A percentile compares a stretch with the other conserved stretches of the same genome.
Conservation (phyloP, 257 asterid genomes). For the Ligustrum vulgare region DNA sequence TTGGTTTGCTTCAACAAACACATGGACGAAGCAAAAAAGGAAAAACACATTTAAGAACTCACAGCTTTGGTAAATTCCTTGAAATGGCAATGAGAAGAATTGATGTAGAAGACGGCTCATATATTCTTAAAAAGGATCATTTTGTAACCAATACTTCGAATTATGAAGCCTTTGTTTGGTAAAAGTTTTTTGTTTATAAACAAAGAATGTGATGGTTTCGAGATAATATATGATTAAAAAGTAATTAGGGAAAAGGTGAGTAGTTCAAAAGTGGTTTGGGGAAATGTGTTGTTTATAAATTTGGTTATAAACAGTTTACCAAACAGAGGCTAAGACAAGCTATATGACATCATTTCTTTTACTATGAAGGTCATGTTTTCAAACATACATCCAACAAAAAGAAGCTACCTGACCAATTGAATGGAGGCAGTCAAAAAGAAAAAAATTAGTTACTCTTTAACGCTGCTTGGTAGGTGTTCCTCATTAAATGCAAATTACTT, state of each 20-base stretch:
- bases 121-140: background rate
- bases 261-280: no score
- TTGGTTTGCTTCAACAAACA: no score
- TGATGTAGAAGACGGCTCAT: background rate
- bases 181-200: no score
- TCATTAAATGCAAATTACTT: no score
- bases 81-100: background rate
- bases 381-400: background rate
- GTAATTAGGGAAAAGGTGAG: no score
- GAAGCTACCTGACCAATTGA: background rate
- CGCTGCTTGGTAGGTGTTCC: background rate
- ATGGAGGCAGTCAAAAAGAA: background rate
- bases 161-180: no score
- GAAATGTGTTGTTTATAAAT: no score
- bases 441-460: background rate
- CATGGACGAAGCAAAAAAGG: background rate
- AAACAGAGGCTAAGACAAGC: no score
- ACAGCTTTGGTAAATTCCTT: background rate
- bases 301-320: no score
- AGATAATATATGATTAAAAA: no score
- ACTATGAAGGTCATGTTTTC: background rate
- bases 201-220: no score
- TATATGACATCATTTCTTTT: background rate
- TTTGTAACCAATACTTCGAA: background rate
- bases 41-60: background rate